Conservation (phyloP, 208 protist genomes). For the Phytomonas francai region DNA sequence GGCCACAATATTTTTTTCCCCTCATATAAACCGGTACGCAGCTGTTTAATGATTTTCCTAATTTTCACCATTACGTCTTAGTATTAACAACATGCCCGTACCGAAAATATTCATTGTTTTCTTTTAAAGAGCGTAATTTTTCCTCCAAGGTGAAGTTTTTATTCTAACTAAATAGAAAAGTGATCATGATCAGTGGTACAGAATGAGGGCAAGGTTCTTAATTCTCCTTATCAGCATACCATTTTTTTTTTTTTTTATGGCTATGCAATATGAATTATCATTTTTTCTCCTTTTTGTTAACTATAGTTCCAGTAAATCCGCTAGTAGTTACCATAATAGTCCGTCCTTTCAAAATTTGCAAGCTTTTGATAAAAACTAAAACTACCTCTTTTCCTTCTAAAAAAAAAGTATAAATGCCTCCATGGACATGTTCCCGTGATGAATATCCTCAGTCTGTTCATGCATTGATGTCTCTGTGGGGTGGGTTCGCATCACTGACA, state of each 20-base stretch:
- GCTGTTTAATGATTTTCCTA: background rate
- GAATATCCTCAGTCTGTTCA: constrained; percentile 73
- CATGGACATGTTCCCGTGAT: constrained; percentile 46
- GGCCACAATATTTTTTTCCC: background rate
- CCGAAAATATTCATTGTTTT: background rate
- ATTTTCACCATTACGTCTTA: background rate
- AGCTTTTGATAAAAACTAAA: background rate
- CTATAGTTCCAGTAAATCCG: background rate
- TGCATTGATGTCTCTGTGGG: constrained; percentile 79
- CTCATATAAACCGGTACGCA: background rate
- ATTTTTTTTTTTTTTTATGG: background rate
- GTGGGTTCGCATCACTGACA: constrained; percentile 54
- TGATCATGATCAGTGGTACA: too few relatives aligned
- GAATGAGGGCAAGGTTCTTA: too few relatives aligned
- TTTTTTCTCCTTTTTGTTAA: background rate
- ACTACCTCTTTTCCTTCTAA: background rate
- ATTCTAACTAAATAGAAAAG: background rate
- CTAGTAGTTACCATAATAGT: background rate
- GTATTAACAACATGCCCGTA: background rate
- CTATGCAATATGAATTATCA: background rate
- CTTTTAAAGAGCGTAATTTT: background rate
- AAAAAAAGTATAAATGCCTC: constrained; percentile 13
- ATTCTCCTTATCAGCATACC: background rate
- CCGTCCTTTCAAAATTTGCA: background rate
- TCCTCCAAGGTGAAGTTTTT: background rate